These are phyloP conservation scores for Triticum timopheevii DNA, from an alignment of 176 grass and related monocot genomes.

Conservation along the genomic window DNA sequence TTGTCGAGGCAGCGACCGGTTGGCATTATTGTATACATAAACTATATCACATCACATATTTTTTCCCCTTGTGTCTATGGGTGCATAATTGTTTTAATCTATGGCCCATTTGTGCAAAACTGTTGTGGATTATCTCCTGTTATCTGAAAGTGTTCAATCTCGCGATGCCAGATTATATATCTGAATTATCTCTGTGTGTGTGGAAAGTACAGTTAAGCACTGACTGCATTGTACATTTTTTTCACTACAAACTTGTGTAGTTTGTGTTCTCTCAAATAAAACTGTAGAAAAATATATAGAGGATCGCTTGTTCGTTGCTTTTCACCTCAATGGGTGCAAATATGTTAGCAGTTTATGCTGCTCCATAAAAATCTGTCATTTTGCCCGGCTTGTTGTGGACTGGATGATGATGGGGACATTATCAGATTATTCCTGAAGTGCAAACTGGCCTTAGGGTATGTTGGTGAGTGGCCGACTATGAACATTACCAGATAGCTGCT, in stretches of 20 bases:
- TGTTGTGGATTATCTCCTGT: background rate
- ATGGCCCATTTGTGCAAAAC: slow-evolving; percentile 27
- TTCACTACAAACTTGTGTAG: background rate
- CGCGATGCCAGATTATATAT: background rate
- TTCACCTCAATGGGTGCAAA: too few species aligned
- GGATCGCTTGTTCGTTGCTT: too few species aligned
- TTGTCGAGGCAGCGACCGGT: background rate
- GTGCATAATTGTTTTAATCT: slow-evolving; percentile 47
- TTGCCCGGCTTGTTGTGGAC: too few species aligned
- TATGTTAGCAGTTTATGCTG: too few species aligned
- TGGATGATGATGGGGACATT: too few species aligned
- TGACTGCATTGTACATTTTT: background rate
- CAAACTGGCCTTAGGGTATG: too few species aligned
- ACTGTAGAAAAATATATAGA: too few species aligned
- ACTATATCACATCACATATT: background rate
- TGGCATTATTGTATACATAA: slow-evolving; percentile 39
- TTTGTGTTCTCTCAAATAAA: too few species aligned
- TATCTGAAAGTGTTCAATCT: background rate
- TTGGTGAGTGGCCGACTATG: too few species aligned
- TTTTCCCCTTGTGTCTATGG: slow-evolving; percentile 14
- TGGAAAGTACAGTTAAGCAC: background rate
- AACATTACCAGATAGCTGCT: too few species aligned
- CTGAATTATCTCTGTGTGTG: background rate
- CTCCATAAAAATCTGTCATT: too few species aligned
- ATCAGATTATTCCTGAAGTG: too few species aligned